Evolutionary conservation across 2,329 filamentous ascomycete species (phyloP), one percentile per base, ranked within the genome.

Genomic region (Fusarium heterosporum): DNA sequence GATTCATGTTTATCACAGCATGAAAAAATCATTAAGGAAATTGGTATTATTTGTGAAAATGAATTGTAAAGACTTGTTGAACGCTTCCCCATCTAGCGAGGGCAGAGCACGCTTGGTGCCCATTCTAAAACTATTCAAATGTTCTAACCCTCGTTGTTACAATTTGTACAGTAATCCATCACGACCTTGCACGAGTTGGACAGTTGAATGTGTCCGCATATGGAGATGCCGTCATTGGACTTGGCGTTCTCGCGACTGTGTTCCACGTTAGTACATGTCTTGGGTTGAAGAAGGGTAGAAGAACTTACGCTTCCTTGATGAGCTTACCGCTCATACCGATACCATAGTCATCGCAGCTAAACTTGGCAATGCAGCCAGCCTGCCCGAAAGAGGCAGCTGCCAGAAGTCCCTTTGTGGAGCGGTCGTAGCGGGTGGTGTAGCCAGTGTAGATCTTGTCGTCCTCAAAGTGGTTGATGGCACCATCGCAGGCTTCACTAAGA

Each of bases 341-440:
- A 6, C 62, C 62, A 8, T 65, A 65, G 41, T 65, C 60, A 5
- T 65, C 59, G 17, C 62, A 64, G 17, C 32, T 17, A 30, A 64
- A 65, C 30, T 65, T 65, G 5, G 53, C 54, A 41, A 65, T 55
- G 2, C 62, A 64, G 25, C 32, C 59, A 30, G 54, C 54, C 17
- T 53, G 47, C 6, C 52, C 52, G 6, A 47, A 1, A 3, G 59
- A 64, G 4, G 53, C 53, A 11, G 2, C 16, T 36, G 46, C 47
- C 0, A 65, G 49, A 9, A 65, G 22, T 11, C 62, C 59, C 49
- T 64, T 54, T 2, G 30, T 40, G 3, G 53, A 62, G 5, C 49
- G 59, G 10, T 49, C 59, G 11, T 64, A 65, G 6, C 62, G 49
- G 0, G 45, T 59, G 2, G 62, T 26, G 6, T 59, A 65, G 13